These are phyloP conservation scores for Lithohypha guttulata DNA, from an alignment of 2,329 filamentous ascomycete genomes.

Conservation along the genomic window DNA sequence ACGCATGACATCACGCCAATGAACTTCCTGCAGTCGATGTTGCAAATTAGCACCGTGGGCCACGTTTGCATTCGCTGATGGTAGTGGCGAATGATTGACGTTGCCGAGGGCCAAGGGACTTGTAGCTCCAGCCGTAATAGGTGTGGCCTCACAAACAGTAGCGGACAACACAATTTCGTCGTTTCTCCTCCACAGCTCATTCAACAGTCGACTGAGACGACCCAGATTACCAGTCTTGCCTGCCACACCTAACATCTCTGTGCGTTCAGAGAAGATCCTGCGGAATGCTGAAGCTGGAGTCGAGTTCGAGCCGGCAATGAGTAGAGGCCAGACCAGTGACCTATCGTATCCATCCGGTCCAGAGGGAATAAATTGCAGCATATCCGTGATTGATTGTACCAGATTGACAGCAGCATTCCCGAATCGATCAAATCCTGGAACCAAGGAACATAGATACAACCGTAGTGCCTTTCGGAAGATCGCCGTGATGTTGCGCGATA, in stretches of 20 bases:
- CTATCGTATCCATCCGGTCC: slow-evolving; percentile 78
- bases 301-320: slow-evolving; percentile 74
- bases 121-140: slow-evolving; percentile 16
- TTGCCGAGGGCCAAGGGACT: slow-evolving; percentile 16
- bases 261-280: slow-evolving; percentile 63
- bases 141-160: slow-evolving; percentile 22
- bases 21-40: slow-evolving; percentile 50
- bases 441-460: slow-evolving; percentile 92
- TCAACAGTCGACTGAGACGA: slow-evolving; percentile 64
- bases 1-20: slow-evolving; percentile 92
- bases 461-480: slow-evolving; percentile 86
- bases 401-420: slow-evolving; percentile 66
- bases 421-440: slow-evolving; percentile 72
- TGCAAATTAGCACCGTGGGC: slow-evolving; percentile 7
- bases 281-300: slow-evolving; percentile 65
- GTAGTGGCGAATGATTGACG: slow-evolving; percentile 17
- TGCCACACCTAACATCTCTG: slow-evolving; percentile 63
- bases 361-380: slow-evolving; percentile 71
- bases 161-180: slow-evolving; percentile 45
- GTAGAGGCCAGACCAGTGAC: slow-evolving; percentile 83
- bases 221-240: slow-evolving; percentile 76
- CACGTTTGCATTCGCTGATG: slow-evolving; percentile 7
- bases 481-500: slow-evolving; percentile 78
- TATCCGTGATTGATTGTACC: slow-evolving; percentile 63
- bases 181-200: slow-evolving; percentile 69